These are phyloP conservation scores for Cercophora newfieldiana DNA, from an alignment of 495 filamentous ascomycete genomes.

Conservation along the genomic window DNA sequence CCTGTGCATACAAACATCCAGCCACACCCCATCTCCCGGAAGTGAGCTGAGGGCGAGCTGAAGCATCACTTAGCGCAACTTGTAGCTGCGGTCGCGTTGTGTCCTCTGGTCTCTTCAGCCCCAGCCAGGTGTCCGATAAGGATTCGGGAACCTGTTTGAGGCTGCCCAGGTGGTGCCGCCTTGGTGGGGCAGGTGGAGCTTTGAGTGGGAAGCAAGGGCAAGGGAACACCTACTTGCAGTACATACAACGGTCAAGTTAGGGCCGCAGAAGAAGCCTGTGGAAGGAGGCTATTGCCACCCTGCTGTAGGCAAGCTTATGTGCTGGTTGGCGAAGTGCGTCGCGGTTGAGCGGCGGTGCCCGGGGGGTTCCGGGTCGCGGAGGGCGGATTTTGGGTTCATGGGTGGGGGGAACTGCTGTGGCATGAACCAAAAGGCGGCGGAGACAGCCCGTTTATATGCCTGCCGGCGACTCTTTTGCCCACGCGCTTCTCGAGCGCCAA, in stretches of 20 bases:
- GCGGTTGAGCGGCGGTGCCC: background rate
- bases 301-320: background rate
- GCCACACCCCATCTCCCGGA: background rate
- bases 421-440: background rate
- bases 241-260: too few relatives aligned
- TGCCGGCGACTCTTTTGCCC: slow-evolving; percentile 8
- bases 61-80: background rate
- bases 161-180: too few relatives aligned
- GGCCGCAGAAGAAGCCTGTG: background rate
- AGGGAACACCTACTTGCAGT: background rate
- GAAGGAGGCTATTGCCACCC: background rate
- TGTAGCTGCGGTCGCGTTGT: background rate
- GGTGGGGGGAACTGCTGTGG: background rate
- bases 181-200: background rate
- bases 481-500: slow-evolving; percentile 11
- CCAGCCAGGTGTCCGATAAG: background rate
- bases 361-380: background rate
- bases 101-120: background rate
- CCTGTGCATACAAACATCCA: background rate
- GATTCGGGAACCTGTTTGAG: background rate
- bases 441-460: slow-evolving; percentile 29
- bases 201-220: background rate
- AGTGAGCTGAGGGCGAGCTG: background rate
- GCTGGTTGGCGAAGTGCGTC: background rate
- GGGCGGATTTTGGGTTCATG: background rate